Evolutionary conservation across 2,329 filamentous ascomycete species (phyloP), one percentile per base, ranked within the genome.

Genomic region (Cladophialophora immunda): DNA sequence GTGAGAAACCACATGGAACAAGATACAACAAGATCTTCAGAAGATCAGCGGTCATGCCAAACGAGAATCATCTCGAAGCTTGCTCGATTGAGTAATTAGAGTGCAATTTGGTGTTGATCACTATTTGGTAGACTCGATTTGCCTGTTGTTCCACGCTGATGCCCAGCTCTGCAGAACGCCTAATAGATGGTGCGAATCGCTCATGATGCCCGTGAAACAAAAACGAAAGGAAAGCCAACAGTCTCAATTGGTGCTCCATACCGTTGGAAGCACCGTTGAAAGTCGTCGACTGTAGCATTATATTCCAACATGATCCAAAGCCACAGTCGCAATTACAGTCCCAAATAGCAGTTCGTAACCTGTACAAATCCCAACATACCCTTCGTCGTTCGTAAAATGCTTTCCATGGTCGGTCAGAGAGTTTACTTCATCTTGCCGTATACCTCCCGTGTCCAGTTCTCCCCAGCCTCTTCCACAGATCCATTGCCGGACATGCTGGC

Each of bases 381-480:
- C 19, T 25, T 22, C n/a, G 19, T 47, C 45, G 17, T 15, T 13
- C 19, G 22, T 25, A 27, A 27, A 50, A 25, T 27, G 1, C 45
- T 27, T 50, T 15, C 2, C 9, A 15, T 61, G 3, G 13, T 61
- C 8, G 38, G 17, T 30, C 27, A 19, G 36, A 29, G 8, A 30
- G 45, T 13, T 36, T 32, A 61, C 41, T 64, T 59, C 66, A 68
- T 65, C 58, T 65, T 65, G 19, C 47, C 66, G 15, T 63, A 45
- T 19, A 65, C 58, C 17, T 65, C 62, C 4, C 32, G 11, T 25
- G 66, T 68, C 66, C 66, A 68, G n/a, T 11, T 60, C 58, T 65
- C 66, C 8, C 65, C 65, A 53, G 52, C 60, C 19, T 57, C 55
- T 7, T 57, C n/a, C 30, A 50, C 53, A 25, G 57, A 60, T 27